Evolutionary conservation across 768 basidiomycete species (phyloP), one percentile per base, ranked within the genome.

Genomic region (Suillus subluteus): DNA sequence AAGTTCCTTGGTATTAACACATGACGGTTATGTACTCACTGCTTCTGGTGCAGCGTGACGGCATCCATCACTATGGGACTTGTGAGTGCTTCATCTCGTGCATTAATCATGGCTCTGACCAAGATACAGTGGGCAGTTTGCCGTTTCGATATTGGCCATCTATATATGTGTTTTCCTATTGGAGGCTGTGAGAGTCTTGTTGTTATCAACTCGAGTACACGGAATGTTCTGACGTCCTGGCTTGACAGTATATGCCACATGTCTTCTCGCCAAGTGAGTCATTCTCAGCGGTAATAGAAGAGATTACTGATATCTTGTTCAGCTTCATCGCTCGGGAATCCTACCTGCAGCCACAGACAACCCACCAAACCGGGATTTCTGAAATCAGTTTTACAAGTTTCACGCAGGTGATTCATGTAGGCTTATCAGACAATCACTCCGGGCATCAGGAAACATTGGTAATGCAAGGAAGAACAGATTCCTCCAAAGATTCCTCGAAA

Each of bases 291-390:
- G 5, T 43, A 32, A 30, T 30, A 35, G 0, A 30, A 26, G 43
- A 32, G 6, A 5, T 18, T 6, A 30, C 46, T 69, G 55, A 74
- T 13, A 48, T 55, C 1, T 44, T 18, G 0, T 5, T 46, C n/a
- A 76, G 76, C 41, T 65, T 75, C 4, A 66, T 76, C 67, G 72
- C 75, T 50, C 76, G 72, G 37, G 69, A 70, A 30, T 78, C 76
- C 21, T 78, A 75, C 38, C 65, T 78, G 41, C 16, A 37, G 44
- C 54, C 62, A 21, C 59, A 30, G 6, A 43, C 40, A 30, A 1
- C 7, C 6, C 59, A 43, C 16, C 40, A 43, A 41, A 0, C 40
- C 18, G 41, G 30, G 0, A 21, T 30, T 41, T 21, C 40, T 23
- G 11, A 18, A 18, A 61, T 61, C 26, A 13, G 16, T 30, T 61